A percentile compares a stretch with the other conserved stretches of the same genome.
Evolutionary conservation across 106 monocot species (phyloP).

Genomic region (Narthecium ossifragum): DNA sequence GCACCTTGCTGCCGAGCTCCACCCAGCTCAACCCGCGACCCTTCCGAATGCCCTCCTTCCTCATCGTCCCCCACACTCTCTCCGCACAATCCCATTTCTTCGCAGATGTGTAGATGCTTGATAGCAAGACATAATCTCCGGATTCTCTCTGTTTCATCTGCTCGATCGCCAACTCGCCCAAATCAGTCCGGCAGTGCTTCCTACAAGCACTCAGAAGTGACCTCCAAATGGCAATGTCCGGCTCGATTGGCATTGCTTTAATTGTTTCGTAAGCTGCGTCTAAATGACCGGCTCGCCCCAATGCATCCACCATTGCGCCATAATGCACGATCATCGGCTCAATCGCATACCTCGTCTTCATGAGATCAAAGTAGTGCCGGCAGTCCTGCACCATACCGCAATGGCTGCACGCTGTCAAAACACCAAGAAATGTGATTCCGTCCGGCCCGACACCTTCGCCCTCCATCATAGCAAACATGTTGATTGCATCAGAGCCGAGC

Average conservation of each 20-base stretch:
- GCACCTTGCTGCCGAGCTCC: conserved; percentile 24
- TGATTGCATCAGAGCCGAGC: conserved; percentile 14
- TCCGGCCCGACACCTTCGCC: conserved; percentile 25
- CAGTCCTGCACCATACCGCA: conserved; percentile 32
- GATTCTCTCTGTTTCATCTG: conserved; percentile 12
- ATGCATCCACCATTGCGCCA: conserved; percentile 38
- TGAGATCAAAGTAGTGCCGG: conserved; percentile 20
- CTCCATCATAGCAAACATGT: conserved; percentile 33
- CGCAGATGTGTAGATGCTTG: conserved; percentile 25
- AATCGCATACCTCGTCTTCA: conserved; percentile 24
- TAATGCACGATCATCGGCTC: conserved; percentile 38
- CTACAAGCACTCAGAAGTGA: conserved; percentile 42
- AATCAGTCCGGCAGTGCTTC: conserved; percentile 9
- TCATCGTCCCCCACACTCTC: conserved; percentile 36
- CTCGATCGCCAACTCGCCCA: conserved; percentile 17
- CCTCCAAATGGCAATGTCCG: conserved; percentile 36
- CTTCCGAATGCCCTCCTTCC: conserved; percentile 23
- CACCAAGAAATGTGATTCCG: conserved; percentile 29
- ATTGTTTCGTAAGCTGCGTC: conserved; percentile 30
- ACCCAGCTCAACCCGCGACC: conserved; percentile 44
- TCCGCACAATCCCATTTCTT: conserved; percentile 25
- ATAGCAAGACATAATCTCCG: conserved; percentile 47
- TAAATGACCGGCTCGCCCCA: conserved; percentile 30
- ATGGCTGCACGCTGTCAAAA: conserved; percentile 50
- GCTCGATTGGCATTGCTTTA: conserved; percentile 26